A percentile compares a stretch with the other conserved stretches of the same genome.
These are phyloP conservation scores for Pulveroboletus sp. DNA, from an alignment of 768 basidiomycete species.

Conservation along the genomic window DNA sequence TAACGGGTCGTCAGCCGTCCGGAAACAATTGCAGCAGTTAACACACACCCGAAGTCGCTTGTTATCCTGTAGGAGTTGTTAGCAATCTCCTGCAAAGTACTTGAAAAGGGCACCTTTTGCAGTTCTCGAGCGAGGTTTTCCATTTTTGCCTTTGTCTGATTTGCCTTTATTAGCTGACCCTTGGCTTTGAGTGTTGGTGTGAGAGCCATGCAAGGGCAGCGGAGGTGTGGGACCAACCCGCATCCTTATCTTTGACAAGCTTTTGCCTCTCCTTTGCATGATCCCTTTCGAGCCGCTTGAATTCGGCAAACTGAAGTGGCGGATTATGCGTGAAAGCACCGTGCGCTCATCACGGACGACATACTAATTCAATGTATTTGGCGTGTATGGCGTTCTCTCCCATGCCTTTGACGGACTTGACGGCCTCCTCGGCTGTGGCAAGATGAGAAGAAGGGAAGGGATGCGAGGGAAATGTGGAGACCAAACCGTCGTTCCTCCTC, in stretches of 20 bases:
- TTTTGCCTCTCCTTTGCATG: constrained; percentile 92
- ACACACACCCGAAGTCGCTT: constrained; percentile 73
- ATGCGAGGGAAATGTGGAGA: constrained; percentile 33
- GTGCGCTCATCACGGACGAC: constrained; percentile 23
- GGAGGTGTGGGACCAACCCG: constrained; percentile 44
- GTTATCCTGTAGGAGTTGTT: constrained; percentile 59
- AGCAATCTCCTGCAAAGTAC: constrained; percentile 11
- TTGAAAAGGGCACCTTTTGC: constrained; percentile 59
- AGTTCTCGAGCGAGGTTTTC: constrained; percentile 85
- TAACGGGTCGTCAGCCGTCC: constrained; percentile 31
- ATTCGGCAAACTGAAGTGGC: constrained; percentile 70
- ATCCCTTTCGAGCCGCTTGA: constrained; percentile 82
- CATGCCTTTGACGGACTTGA: constrained; percentile 78
- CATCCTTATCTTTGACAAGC: constrained; percentile 84
- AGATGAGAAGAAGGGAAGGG: constrained; percentile 8
- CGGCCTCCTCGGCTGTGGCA: constrained; percentile 75
- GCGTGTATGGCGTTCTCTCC: constrained; percentile 78
- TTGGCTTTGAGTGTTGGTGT: constrained; percentile 50
- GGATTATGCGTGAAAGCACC: constrained; percentile 20
- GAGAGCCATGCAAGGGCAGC: constrained; percentile 10
- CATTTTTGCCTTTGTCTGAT: constrained; percentile 85
- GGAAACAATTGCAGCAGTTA: constrained; percentile 1
- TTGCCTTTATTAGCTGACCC: constrained; percentile 79
- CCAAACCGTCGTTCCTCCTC: constrained; percentile 80
- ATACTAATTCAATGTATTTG: constrained; percentile 86